Conservation (phyloP, 768 basidiomycete species). For the Tylopilus sp. region DNA sequence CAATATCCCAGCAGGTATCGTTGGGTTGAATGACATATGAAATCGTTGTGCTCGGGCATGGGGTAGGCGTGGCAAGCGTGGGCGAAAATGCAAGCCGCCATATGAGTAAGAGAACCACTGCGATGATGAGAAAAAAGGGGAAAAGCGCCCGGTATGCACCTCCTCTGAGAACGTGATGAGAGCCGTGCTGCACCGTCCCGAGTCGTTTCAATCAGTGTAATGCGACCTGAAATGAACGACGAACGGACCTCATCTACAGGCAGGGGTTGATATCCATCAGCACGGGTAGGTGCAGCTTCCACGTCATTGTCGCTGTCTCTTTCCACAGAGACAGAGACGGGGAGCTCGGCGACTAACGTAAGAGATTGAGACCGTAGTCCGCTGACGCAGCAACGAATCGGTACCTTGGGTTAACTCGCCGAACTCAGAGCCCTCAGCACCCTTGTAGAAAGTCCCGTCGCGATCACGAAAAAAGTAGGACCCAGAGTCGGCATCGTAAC, state of each 20-base stretch:
- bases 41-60: slow-evolving; percentile 35
- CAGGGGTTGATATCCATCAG: slow-evolving; percentile 57
- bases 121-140: slow-evolving; percentile 70
- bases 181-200: slow-evolving; percentile 28
- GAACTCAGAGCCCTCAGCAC: slow-evolving; percentile 58
- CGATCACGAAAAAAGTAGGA: slow-evolving; percentile 61
- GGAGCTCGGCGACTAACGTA: slow-evolving; percentile 29
- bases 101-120: slow-evolving; percentile 57
- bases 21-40: slow-evolving; percentile 52
- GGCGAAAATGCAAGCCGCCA: slow-evolving; percentile 54
- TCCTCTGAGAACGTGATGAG: slow-evolving; percentile 33
- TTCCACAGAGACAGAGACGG: slow-evolving; percentile 24
- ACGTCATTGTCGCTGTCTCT: slow-evolving; percentile 40
- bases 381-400: not conserved
- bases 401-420: slow-evolving; percentile 47
- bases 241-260: slow-evolving; percentile 45
- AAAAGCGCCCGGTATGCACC: slow-evolving; percentile 58
- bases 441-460: slow-evolving; percentile 53
- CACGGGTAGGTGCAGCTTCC: slow-evolving; percentile 52
- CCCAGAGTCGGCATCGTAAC: slow-evolving; percentile 71
- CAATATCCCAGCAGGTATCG: slow-evolving; percentile 66
- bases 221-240: not conserved
- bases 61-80: slow-evolving; percentile 24
- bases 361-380: not conserved
- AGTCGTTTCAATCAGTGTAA: slow-evolving; percentile 14